Evolutionary conservation across 768 basidiomycete species (phyloP), one percentile per base, ranked within the genome.

Genomic region (Floccularia luteovirens): DNA sequence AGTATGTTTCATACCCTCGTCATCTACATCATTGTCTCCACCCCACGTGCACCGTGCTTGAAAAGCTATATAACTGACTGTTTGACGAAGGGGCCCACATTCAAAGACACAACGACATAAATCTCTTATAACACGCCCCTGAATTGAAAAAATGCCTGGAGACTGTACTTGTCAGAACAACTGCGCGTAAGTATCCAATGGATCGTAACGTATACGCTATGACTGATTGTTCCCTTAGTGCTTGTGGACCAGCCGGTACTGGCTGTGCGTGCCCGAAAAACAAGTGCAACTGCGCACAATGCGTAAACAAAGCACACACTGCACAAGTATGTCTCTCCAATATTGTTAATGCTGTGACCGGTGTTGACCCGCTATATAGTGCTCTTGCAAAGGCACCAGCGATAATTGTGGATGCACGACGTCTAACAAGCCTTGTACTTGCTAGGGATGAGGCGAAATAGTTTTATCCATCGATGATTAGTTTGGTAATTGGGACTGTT

Each of bases 221-320:
- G 8, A 8, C 33, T 10, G 17, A 8, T 34, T 34, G 14, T 30
- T 34, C 33, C 8, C 17, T 8, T 19, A 42, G 41, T 16, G 20
- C 41, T 35, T 42, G 41, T 20, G 41, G 41, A 2, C 41, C 41
- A 3, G 13, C 22, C 22, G 41, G 41, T 7, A 42, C 41, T 12
- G 41, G 41, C 19, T 42, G 41, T 35, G 16, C 41, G n/a, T 42
- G 41, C 36, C 41, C 41, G 10, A 14, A 24, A 27, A 30, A 30
- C 4, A 42, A 42, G 25, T 42, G 41, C 41, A 25, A 42, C 41
- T 42, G 41, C 24, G 35, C 36, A 5, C 36, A 42, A 20, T 42
- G 41, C 41, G 22, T 5, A 13, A 42, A 42, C 24, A 36, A 36
- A 17, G 36, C 38, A 13, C 39, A 40, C 17, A 40, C 39, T 3